Percentiles rank a stretch among this genome's conserved stretches.
phyloP scores from a whole-genome alignment of 805 yeast genomes.

The Candida tibetensis region DNA sequence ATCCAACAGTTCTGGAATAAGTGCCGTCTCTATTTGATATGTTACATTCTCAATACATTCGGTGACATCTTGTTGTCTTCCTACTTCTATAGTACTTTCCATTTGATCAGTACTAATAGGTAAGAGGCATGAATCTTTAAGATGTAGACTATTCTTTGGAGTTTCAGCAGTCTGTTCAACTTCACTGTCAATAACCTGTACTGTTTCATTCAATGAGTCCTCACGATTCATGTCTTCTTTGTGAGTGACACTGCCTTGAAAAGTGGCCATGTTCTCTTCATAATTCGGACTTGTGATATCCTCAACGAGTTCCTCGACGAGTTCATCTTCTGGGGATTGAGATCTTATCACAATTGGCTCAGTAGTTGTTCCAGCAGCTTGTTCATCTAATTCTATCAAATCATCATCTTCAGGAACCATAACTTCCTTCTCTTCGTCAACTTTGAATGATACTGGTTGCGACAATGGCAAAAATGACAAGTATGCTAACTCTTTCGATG shows the following conservation, averaged over 20 bases:
- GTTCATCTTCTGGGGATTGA: background rate
- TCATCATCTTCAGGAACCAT: conserved; percentile 8
- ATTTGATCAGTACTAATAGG: conserved; percentile 59
- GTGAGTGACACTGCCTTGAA: background rate
- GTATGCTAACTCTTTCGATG: conserved; percentile 81
- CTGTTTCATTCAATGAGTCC: background rate
- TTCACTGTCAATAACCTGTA: background rate
- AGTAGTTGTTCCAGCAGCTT: conserved; percentile 5
- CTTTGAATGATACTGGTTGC: conserved; percentile 59
- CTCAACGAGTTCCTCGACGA: background rate
- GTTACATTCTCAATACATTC: conserved; percentile 95
- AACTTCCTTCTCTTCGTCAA: conserved; percentile 14
- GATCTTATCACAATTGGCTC: background rate
- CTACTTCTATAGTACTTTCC: conserved; percentile 72
- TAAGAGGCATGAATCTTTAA: conserved; percentile 12
- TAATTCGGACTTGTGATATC: background rate
- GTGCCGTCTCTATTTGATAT: conserved; percentile 85
- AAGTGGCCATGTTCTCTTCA: background rate
- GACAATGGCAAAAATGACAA: conserved; percentile 77
- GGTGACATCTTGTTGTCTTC: conserved; percentile 95
- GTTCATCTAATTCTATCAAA: background rate
- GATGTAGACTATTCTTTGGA: background rate
- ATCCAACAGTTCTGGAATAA: conserved; percentile 63
- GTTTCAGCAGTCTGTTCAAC: background rate
- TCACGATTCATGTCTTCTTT: background rate